Conservation (phyloP, 495 filamentous ascomycete genomes). For the Letharia columbiana region DNA sequence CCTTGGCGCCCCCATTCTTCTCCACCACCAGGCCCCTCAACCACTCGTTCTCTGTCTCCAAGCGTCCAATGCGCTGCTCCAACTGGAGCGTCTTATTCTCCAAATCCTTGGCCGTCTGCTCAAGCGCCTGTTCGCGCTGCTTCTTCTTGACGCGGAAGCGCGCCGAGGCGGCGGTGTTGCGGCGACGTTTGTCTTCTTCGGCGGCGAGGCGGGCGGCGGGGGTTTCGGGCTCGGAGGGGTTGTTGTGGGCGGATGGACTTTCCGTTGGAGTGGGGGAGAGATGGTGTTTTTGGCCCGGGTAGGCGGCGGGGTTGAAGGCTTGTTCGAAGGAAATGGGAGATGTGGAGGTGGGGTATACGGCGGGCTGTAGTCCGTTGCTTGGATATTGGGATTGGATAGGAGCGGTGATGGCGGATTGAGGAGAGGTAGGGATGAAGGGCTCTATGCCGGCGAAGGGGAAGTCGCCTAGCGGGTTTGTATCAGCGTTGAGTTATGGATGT, state of each 20-base stretch:
- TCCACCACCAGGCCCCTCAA: constrained; percentile 87
- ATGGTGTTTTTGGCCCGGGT: constrained; percentile 13
- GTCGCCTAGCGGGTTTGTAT: background rate
- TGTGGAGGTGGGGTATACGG: constrained; percentile 9
- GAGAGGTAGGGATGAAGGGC: constrained; percentile 18
- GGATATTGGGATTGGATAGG: constrained; percentile 13
- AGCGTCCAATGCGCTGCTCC: constrained; percentile 71
- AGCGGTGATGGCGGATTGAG: constrained; percentile 8
- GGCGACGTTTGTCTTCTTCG: constrained; percentile 93
- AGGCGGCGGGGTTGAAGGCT: constrained; percentile 2
- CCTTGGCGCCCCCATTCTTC: constrained; percentile 59
- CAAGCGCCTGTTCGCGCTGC: constrained; percentile 89
- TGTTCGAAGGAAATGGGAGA: constrained; percentile 9
- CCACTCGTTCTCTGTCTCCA: constrained; percentile 97
- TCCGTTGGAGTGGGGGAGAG: constrained; percentile 5
- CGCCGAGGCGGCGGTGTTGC: constrained; percentile 90
- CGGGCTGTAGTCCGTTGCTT: constrained; percentile 5
- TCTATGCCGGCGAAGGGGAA: constrained; percentile 17
- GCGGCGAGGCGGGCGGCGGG: constrained; percentile 62
- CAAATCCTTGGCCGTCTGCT: constrained; percentile 84
- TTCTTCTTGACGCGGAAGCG: constrained; percentile 99
- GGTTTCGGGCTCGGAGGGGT: constrained; percentile 36
- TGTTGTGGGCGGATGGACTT: background rate
- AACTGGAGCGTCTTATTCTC: constrained; percentile 70
- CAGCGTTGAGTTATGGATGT: constrained; percentile 6